phyloP scores from a whole-genome alignment of 441 rosid species.

The Oxalis stricta region DNA sequence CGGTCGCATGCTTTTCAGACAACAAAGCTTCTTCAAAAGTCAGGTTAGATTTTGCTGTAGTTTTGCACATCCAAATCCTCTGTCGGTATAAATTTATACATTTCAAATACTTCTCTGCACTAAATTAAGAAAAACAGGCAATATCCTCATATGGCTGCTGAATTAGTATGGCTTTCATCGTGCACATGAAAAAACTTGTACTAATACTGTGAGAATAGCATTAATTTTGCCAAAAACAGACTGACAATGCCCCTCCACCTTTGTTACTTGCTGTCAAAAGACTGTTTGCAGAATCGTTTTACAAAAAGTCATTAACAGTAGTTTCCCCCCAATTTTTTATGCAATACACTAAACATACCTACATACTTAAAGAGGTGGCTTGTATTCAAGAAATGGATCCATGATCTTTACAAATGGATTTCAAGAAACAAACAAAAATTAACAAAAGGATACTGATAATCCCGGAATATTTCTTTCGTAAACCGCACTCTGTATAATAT shows the following conservation, averaged over 20 bases:
- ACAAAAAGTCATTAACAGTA: no score
- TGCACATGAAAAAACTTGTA: not conserved
- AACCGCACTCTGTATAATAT: slow-evolving; percentile 83
- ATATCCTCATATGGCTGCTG: not conserved
- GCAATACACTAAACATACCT: not conserved
- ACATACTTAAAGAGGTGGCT: not conserved
- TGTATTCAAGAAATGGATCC: not conserved
- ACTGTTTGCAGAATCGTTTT: no score
- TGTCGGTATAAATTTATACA: slow-evolving; percentile 67
- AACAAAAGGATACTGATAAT: slow-evolving; percentile 75
- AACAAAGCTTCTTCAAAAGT: slow-evolving; percentile 94
- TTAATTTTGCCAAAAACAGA: no score
- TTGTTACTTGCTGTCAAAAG: no score
- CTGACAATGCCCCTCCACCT: no score
- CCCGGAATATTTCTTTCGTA: slow-evolving; percentile 80
- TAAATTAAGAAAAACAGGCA: slow-evolving; percentile 32
- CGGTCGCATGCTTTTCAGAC: slow-evolving; percentile 54
- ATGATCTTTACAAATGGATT: not conserved
- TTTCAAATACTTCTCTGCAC: slow-evolving; percentile 62
- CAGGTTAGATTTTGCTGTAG: slow-evolving; percentile 74
- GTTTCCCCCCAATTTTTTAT: no score
- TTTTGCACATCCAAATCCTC: slow-evolving; percentile 83
- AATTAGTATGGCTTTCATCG: not conserved
- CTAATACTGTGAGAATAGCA: not conserved
- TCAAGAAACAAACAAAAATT: slow-evolving; percentile 1